phyloP scores from a whole-genome alignment of 768 basidiomycete species.

The Cantharellus cinnabarinus region DNA sequence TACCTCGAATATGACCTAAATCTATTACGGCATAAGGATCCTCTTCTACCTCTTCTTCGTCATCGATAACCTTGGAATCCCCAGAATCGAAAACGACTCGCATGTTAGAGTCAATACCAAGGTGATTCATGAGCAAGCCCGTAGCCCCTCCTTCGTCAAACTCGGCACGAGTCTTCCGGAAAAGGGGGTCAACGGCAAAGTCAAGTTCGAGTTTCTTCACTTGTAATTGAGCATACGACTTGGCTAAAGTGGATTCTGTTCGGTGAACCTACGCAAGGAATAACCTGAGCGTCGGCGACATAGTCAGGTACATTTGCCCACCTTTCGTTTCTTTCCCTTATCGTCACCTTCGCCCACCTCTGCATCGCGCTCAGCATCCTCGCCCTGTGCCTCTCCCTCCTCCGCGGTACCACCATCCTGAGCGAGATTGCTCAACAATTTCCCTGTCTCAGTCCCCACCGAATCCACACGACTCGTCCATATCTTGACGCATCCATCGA shows the following conservation, averaged over 20 bases:
- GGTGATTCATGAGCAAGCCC: slow-evolving; percentile 91
- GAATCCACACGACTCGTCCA: slow-evolving; percentile 97
- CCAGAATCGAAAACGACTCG: slow-evolving; percentile 92
- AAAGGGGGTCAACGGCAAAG: slow-evolving; percentile 89
- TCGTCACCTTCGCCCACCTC: slow-evolving; percentile 49
- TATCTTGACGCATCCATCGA: slow-evolving; percentile 98
- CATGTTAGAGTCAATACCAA: slow-evolving; percentile 65
- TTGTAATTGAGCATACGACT: slow-evolving; percentile 56
- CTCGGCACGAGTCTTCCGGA: slow-evolving; percentile 93
- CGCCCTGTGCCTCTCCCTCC: slow-evolving; percentile 24
- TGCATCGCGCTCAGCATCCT: slow-evolving; percentile 37
- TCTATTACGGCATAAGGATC: slow-evolving; percentile 37
- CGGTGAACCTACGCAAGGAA: slow-evolving; percentile 25
- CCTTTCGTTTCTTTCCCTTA: slow-evolving; percentile 32
- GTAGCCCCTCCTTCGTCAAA: slow-evolving; percentile 97
- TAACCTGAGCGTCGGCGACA: neutral
- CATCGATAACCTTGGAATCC: slow-evolving; percentile 55
- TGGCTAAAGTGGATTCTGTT: slow-evolving; percentile 73
- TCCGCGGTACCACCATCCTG: slow-evolving; percentile 28
- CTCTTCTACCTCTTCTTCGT: slow-evolving; percentile 53
- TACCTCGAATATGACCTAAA: slow-evolving; percentile 40
- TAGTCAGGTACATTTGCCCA: slow-evolving; percentile 5
- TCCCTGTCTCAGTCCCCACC: slow-evolving; percentile 90
- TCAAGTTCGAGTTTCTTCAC: slow-evolving; percentile 91
- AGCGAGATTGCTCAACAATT: slow-evolving; percentile 74